phyloP scores from a whole-genome alignment of 2,329 filamentous ascomycete genomes.

The Sordariomycetes sp. region DNA sequence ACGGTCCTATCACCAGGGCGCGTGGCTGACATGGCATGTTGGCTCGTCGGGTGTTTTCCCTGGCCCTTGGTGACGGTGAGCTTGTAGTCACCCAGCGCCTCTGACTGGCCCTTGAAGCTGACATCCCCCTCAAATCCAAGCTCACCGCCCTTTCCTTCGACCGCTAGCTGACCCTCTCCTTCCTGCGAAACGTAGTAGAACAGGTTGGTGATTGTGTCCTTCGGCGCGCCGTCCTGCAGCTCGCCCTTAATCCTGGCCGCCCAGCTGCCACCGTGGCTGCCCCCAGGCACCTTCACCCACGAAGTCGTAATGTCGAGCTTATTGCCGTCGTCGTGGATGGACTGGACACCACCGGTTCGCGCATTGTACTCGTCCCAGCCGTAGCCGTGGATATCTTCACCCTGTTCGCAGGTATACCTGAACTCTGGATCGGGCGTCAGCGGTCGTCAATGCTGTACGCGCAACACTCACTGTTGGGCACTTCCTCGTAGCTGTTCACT shows the following conservation, averaged over 20 bases:
- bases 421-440: conserved; percentile 47
- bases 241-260: conserved; percentile 78
- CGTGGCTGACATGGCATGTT: conserved; percentile 54
- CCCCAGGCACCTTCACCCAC: conserved; percentile 88
- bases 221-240: conserved; percentile 58
- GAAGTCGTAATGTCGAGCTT: conserved; percentile 83
- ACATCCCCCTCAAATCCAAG: conserved; percentile 51
- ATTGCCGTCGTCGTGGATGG: conserved; percentile 85
- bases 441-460: background rate
- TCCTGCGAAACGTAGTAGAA: conserved; percentile 80
- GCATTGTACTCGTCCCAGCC: conserved; percentile 98
- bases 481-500: conserved; percentile 66
- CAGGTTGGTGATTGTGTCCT: conserved; percentile 63
- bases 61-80: conserved; percentile 66
- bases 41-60: conserved; percentile 50
- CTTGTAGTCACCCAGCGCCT: conserved; percentile 69
- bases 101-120: conserved; percentile 59
- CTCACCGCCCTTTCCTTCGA: conserved; percentile 42
- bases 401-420: conserved; percentile 91
- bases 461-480: conserved; percentile 72
- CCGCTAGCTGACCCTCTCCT: conserved; percentile 56
- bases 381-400: conserved; percentile 88
- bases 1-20: conserved; percentile 70
- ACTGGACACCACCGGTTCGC: conserved; percentile 76
- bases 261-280: conserved; percentile 82